Percentiles rank a stretch among this genome's conserved stretches.
phyloP scores from a whole-genome alignment of 371 early-diverging fungal genomes.

The Lichtheimia hyalospora region DNA sequence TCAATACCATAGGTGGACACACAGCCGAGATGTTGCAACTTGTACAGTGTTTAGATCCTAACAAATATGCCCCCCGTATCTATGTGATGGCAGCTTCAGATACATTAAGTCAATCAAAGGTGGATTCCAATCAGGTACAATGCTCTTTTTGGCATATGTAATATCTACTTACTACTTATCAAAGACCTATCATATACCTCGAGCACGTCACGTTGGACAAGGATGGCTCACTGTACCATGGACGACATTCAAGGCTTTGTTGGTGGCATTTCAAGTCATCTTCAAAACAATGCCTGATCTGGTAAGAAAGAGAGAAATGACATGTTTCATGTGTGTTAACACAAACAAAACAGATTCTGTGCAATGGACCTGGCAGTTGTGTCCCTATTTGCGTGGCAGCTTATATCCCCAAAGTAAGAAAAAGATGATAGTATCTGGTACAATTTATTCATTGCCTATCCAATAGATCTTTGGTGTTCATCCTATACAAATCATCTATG shows the following conservation, averaged over 20 bases:
- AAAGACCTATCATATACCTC: slow-evolving; percentile 36
- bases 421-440: neutral
- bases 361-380: slow-evolving; percentile 97
- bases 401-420: slow-evolving; percentile 58
- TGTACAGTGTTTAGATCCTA: slow-evolving; percentile 44
- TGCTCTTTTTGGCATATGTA: no score
- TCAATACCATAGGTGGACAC: slow-evolving; percentile 58
- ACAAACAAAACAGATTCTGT: slow-evolving; percentile 57
- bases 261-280: slow-evolving; percentile 39
- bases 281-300: slow-evolving; percentile 51
- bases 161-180: neutral
- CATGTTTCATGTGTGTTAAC: no score
- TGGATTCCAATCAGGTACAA: neutral
- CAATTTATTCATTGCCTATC: neutral
- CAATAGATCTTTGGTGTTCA: slow-evolving; percentile 59
- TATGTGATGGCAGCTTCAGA: slow-evolving; percentile 70
- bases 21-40: slow-evolving; percentile 81
- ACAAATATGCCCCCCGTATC: slow-evolving; percentile 54
- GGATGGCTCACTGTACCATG: slow-evolving; percentile 61
- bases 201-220: slow-evolving; percentile 75
- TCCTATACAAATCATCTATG: slow-evolving; percentile 68
- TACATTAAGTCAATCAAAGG: slow-evolving; percentile 56
- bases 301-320: slow-evolving; percentile 27
- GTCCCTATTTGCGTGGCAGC: slow-evolving; percentile 71
- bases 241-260: slow-evolving; percentile 45